Conservation (phyloP, 2,329 filamentous ascomycete species). For the Ascosphaera aggregata region DNA sequence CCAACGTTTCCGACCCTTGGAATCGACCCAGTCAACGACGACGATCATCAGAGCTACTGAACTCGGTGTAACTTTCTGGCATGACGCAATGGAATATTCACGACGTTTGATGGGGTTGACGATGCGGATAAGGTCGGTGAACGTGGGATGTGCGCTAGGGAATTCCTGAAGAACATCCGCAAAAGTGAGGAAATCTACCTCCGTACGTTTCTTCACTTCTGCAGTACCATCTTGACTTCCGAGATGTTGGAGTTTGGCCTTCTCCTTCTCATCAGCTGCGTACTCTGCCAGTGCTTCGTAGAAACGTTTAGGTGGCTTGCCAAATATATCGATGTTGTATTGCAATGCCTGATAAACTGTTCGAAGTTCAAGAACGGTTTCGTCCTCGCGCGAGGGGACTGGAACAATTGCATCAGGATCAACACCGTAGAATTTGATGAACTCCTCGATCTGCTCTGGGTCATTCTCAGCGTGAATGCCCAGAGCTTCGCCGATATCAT, state of each 20-base stretch:
- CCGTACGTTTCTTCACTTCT: conserved; percentile 78
- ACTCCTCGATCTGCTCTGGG: conserved; percentile 49
- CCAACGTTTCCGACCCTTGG: conserved; percentile 65
- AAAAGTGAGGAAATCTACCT: conserved; percentile 79
- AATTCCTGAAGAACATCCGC: conserved; percentile 82
- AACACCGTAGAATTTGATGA: conserved; percentile 78
- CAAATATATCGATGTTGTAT: conserved; percentile 92
- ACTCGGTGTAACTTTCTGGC: conserved; percentile 77
- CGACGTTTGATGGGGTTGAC: conserved; percentile 83
- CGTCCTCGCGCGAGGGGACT: conserved; percentile 64
- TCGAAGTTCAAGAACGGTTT: conserved; percentile 52
- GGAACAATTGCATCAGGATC: conserved; percentile 69
- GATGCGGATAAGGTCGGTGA: conserved; percentile 73
- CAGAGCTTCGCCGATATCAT: conserved; percentile 92
- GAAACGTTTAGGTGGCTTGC: conserved; percentile 91
- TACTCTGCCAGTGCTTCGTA: conserved; percentile 82
- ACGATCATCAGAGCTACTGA: conserved; percentile 92
- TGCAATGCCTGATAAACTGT: conserved; percentile 80
- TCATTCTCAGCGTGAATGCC: conserved; percentile 95
- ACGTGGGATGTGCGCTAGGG: conserved; percentile 62
- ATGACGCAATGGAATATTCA: conserved; percentile 98
- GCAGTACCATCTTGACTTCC: conserved; percentile 56
- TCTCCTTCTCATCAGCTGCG: conserved; percentile 60
- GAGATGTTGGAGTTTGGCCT: conserved; percentile 53
- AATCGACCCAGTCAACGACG: conserved; percentile 86